Conservation (phyloP, 805 yeast species). For the Candida insectorum region DNA sequence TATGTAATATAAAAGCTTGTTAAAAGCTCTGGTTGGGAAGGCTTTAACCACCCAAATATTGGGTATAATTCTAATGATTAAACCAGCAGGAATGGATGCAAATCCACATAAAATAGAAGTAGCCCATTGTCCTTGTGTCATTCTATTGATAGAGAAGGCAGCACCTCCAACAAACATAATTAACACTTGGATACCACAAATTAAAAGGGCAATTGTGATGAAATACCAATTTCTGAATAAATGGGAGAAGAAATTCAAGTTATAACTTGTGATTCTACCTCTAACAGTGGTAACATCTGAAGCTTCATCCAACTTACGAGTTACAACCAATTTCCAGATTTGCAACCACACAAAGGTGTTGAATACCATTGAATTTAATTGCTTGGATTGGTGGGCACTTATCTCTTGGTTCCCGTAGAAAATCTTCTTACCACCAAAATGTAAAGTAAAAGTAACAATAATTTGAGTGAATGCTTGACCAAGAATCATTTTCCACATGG, state of each 20-base stretch:
- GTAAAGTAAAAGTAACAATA: conserved; percentile 71
- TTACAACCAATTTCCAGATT: conserved; percentile 86
- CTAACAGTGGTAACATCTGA: conserved; percentile 58
- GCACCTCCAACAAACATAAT: conserved; percentile 98
- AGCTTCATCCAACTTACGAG: conserved; percentile 87
- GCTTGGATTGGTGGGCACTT: conserved; percentile 46
- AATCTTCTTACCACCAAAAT: conserved; percentile 72
- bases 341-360: conserved; percentile 98
- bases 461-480: conserved; percentile 84
- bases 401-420: conserved; percentile 31
- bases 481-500: conserved; percentile 98
- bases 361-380: conserved; percentile 82
- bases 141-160: conserved; percentile 79
- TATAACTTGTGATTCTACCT: conserved; percentile 57
- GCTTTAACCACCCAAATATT: conserved; percentile 65
- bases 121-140: conserved; percentile 87
- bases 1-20: conserved; percentile 30
- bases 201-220: conserved; percentile 63
- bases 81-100: conserved; percentile 77
- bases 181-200: conserved; percentile 79
- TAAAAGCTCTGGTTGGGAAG: conserved; percentile 62
- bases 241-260: conserved; percentile 81
- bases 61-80: conserved; percentile 74
- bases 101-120: conserved; percentile 81
- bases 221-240: conserved; percentile 82